Base-by-base conservation (phyloP, 768 basidiomycete genomes). In the Sarcodon aspratus region DNA sequence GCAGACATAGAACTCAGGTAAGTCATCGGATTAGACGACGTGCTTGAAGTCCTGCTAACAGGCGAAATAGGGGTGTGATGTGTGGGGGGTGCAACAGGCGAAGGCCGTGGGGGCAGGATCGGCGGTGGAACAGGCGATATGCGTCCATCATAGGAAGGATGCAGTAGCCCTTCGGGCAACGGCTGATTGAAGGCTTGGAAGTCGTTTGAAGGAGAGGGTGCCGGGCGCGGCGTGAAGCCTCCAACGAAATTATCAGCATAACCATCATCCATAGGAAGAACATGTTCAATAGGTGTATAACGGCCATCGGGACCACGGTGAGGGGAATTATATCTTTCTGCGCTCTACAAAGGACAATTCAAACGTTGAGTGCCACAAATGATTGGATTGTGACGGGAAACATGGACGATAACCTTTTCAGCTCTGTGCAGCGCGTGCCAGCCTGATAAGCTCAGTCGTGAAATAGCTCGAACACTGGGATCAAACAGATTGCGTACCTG, bases 341-440 rank as follows among this genome's bases (percentile, higher is more conserved):
- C 59, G 51, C 62, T 57, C 58, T 58, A 38, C 21, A 15, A 37
- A 54, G 48, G 44, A 66, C 58, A 50, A 62, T 58, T 52, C 71
- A 70, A 66, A 69, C 38, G 38, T 50, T 33, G 18, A 47, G 13
- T 18, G 17, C 46, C n/a, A 51, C 51, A 48, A 44, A 50, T 43
- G 34, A 15, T 27, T 27, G 36, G 42, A 47, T 45, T 32, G n/a
- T 21, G 32, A 32, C 35, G 48, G 9, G 56, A 44, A 40, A 54
- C 68, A 50, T 54, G 21, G 21, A 27, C 5, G 21, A 27, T 5
- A 27, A 74, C 80, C 66, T 73, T 74, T 46, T 73, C 66, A 3
- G 81, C 88, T 52, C 74, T 73, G 47, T 78, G 73, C 12, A 71
- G 70, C 34, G 85, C 85, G 55, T 75, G 75, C 86, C 87, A 90